Conservation (phyloP, 306 rosid genomes). For the Fragaria vesca region DNA sequence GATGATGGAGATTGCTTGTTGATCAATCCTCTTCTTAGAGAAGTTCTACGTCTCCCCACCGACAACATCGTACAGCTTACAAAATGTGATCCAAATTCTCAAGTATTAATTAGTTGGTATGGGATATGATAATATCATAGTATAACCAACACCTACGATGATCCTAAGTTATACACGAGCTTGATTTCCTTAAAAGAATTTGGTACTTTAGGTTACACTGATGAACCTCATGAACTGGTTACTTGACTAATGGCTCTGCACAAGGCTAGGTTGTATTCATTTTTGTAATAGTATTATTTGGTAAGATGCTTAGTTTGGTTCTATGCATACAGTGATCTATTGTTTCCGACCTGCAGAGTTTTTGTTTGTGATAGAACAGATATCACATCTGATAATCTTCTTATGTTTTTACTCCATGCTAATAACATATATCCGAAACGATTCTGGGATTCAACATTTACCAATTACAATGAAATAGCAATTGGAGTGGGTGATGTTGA, state of each 20-base stretch:
- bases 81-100: not conserved
- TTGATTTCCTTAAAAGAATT: not conserved
- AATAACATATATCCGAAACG: too few relatives aligned
- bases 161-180: not conserved
- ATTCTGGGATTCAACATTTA: too few relatives aligned
- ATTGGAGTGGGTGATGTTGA: too few relatives aligned
- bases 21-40: conserved; percentile 5
- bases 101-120: not conserved
- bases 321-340: too few relatives aligned
- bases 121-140: not conserved
- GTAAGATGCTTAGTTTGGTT: too few relatives aligned
- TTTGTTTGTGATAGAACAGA: too few relatives aligned
- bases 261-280: not conserved
- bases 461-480: too few relatives aligned
- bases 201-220: not conserved
- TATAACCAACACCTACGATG: not conserved
- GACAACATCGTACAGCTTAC: not conserved
- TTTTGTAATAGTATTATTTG: too few relatives aligned
- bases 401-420: too few relatives aligned
- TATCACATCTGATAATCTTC: too few relatives aligned
- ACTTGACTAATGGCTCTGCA: not conserved
- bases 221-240: not conserved
- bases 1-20: not conserved
- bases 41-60: not conserved
- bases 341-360: too few relatives aligned